Percentiles rank a stretch among this genome's conserved stretches.
Conservation (phyloP, 805 yeast genomes). For the Hanseniaspora guilliermondii region DNA sequence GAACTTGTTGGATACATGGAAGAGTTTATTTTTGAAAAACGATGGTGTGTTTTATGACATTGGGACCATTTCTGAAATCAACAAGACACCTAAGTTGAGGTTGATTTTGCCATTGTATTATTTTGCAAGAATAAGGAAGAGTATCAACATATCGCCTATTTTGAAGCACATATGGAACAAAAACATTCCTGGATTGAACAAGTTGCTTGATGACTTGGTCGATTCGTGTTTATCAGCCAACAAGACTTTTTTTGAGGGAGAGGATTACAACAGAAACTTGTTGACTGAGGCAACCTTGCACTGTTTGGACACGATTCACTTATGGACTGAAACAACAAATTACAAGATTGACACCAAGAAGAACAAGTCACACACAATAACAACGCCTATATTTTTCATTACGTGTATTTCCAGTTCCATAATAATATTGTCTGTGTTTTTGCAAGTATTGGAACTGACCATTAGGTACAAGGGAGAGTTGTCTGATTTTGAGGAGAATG, state of each 20-base stretch:
- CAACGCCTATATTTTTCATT: slow-evolving; percentile 66
- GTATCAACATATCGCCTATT: slow-evolving; percentile 49
- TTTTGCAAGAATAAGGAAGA: slow-evolving; percentile 54
- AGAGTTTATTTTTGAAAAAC: slow-evolving; percentile 43
- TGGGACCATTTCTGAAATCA: slow-evolving; percentile 29
- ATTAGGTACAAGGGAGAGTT: slow-evolving; percentile 21
- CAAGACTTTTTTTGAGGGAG: slow-evolving; percentile 9
- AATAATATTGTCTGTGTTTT: slow-evolving; percentile 49
- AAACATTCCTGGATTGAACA: slow-evolving; percentile 59
- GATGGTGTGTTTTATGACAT: slow-evolving; percentile 41
- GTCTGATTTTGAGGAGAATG: slow-evolving; percentile 41
- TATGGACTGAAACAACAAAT: slow-evolving; percentile 65
- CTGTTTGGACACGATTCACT: slow-evolving; percentile 45
- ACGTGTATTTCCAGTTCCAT: slow-evolving; percentile 57
- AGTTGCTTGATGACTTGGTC: slow-evolving; percentile 33
- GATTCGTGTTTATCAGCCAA: slow-evolving; percentile 10
- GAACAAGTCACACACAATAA: slow-evolving; percentile 51
- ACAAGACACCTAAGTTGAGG: slow-evolving; percentile 46
- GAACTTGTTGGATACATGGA: slow-evolving; percentile 54
- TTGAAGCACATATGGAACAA: slow-evolving; percentile 48
- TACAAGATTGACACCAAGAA: slow-evolving; percentile 37
- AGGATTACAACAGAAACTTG: slow-evolving; percentile 44
- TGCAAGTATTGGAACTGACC: slow-evolving; percentile 45
- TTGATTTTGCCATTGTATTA: slow-evolving; percentile 53
- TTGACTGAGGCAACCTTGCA: slow-evolving; percentile 50